A percentile compares a stretch with the other conserved stretches of the same genome.
Evolutionary conservation across 345 rosid genomes (phyloP).

Genomic region (Conringia planisiliqua): DNA sequence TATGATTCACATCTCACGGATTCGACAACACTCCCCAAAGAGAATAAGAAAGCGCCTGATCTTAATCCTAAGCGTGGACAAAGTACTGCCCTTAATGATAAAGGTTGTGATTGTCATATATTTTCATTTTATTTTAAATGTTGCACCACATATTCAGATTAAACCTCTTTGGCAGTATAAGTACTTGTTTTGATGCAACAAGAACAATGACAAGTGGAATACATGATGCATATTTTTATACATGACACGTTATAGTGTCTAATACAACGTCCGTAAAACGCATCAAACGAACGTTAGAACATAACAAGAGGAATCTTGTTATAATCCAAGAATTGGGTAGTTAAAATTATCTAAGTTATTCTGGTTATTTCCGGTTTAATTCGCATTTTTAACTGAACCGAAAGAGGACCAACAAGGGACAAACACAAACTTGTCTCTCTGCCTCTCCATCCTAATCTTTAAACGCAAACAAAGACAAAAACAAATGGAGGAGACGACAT

Average conservation of each 20-base stretch:
- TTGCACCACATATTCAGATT: background rate
- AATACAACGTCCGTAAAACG: too few species aligned
- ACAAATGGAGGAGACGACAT: constrained; percentile 34
- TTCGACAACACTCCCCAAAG: too few species aligned
- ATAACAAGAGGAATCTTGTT: background rate
- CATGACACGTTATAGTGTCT: too few species aligned
- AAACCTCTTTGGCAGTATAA: background rate
- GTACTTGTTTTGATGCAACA: background rate
- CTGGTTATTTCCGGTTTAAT: constrained; percentile 8
- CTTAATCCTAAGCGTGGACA: background rate
- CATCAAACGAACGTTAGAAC: too few species aligned
- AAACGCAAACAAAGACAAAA: background rate
- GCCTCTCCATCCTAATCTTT: constrained; percentile 11
- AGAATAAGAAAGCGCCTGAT: too few species aligned
- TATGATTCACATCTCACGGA: too few species aligned
- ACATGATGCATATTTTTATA: too few species aligned
- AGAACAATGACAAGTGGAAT: too few species aligned
- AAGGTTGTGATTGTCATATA: background rate
- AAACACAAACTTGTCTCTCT: background rate
- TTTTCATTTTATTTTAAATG: background rate
- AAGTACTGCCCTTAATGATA: background rate
- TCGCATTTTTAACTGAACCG: background rate
- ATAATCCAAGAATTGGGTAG: background rate
- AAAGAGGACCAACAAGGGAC: background rate
- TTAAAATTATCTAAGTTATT: background rate